A percentile compares a stretch with the other conserved stretches of the same genome.
These are phyloP conservation scores for Xylaria multiplex DNA, from an alignment of 2,329 filamentous ascomycete genomes.

Conservation along the genomic window DNA sequence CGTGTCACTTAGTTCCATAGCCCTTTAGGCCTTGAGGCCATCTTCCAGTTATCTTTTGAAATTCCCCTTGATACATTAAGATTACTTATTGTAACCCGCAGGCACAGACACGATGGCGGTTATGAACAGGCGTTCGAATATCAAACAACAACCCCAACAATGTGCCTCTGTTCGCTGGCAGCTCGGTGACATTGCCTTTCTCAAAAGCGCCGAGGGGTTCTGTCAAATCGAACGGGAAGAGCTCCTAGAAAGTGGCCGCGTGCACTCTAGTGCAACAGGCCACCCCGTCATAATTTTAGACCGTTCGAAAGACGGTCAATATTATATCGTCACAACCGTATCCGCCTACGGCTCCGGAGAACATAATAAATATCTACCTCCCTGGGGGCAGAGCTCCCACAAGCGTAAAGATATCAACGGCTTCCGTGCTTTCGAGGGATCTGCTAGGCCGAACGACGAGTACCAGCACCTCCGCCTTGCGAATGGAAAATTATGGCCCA, in stretches of 20 bases:
- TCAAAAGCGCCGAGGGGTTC: slow-evolving; percentile 40
- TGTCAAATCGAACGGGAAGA: slow-evolving; percentile 27
- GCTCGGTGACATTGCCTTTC: slow-evolving; percentile 48
- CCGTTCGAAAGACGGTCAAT: slow-evolving; percentile 24
- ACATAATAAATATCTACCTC: slow-evolving; percentile 42
- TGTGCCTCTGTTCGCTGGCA: slow-evolving; percentile 18
- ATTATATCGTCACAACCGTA: slow-evolving; percentile 48
- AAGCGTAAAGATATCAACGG: slow-evolving; percentile 36
- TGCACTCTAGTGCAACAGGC: slow-evolving; percentile 39
- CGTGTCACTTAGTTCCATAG: not conserved
- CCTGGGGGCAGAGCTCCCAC: slow-evolving; percentile 48
- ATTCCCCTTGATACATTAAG: too few species aligned
- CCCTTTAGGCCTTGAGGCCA: not conserved
- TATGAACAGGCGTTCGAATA: not conserved
- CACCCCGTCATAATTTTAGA: slow-evolving; percentile 52
- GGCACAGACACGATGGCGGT: not conserved
- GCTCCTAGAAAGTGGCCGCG: slow-evolving; percentile 38
- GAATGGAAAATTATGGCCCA: slow-evolving; percentile 40
- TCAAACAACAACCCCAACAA: not conserved
- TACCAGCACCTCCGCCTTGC: slow-evolving; percentile 43
- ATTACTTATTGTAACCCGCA: not conserved
- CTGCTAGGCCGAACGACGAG: slow-evolving; percentile 32
- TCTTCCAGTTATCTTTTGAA: not conserved
- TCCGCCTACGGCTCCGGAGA: slow-evolving; percentile 48
- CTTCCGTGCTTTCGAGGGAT: slow-evolving; percentile 50